These are phyloP conservation scores for Porphyrellus cyaneotinctus DNA, from an alignment of 768 basidiomycete genomes.

Conservation along the genomic window DNA sequence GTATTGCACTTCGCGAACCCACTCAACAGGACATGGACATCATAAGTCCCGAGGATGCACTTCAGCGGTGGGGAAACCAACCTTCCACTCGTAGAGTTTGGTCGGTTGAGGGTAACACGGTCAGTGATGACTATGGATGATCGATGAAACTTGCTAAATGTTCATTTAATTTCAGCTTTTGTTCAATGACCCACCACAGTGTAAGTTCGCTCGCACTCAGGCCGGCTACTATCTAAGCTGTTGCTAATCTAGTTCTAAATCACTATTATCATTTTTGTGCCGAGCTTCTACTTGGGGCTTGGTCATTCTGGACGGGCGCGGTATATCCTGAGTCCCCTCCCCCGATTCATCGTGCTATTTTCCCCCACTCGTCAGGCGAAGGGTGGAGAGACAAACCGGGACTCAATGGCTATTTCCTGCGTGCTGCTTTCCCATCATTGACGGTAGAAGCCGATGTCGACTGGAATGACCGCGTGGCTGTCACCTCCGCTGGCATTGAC, in stretches of 20 bases:
- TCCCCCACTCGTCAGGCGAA: slow-evolving; percentile 52
- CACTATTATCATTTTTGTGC: slow-evolving; percentile 90
- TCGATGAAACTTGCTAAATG: slow-evolving; percentile 1
- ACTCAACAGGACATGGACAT: slow-evolving; percentile 58
- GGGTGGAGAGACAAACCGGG: slow-evolving; percentile 76
- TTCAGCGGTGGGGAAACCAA: slow-evolving; percentile 53
- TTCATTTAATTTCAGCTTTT: slow-evolving; percentile 37
- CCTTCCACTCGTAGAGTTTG: slow-evolving; percentile 49
- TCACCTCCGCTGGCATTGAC: slow-evolving; percentile 20
- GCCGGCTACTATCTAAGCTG: neutral
- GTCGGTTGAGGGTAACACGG: slow-evolving; percentile 70
- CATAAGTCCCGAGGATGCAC: slow-evolving; percentile 58
- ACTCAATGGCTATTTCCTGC: slow-evolving; percentile 75
- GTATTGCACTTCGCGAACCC: slow-evolving; percentile 63
- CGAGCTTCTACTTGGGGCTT: slow-evolving; percentile 72
- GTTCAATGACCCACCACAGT: slow-evolving; percentile 69
- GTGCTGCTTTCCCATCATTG: slow-evolving; percentile 66
- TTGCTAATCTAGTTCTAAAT: slow-evolving; percentile 46
- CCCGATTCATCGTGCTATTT: slow-evolving; percentile 64
- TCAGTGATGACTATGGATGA: slow-evolving; percentile 30
- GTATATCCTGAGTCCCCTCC: slow-evolving; percentile 39
- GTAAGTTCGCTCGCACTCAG: slow-evolving; percentile 17
- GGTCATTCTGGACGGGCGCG: slow-evolving; percentile 69
- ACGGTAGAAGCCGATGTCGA: slow-evolving; percentile 66
- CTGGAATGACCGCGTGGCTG: slow-evolving; percentile 60